phyloP scores from a whole-genome alignment of 306 rosid genomes.

The Herpetospermum pedunculosum region DNA sequence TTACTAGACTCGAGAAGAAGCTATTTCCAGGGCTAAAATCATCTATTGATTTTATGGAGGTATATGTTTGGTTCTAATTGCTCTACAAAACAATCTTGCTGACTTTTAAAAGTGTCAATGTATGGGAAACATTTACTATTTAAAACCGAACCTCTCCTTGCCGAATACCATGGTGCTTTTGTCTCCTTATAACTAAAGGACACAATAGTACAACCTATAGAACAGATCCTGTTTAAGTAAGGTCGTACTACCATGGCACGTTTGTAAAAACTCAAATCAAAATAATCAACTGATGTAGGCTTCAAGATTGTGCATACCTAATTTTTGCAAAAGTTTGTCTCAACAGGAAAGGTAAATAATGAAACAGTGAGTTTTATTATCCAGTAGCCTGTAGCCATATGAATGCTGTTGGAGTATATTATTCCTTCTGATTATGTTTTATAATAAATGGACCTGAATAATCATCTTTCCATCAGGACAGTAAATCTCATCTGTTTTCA shows the following conservation, averaged over 20 bases:
- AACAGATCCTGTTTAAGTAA: no score
- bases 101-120: background rate
- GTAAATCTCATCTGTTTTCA: background rate
- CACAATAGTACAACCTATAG: no score
- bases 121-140: background rate
- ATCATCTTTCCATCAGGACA: background rate
- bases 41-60: slow-evolving; percentile 75
- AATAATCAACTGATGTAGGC: background rate
- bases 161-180: background rate
- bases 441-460: background rate
- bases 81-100: background rate
- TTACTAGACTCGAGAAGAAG: slow-evolving; percentile 60
- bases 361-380: background rate
- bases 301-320: background rate
- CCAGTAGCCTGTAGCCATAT: background rate
- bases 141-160: background rate
- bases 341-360: background rate
- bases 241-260: background rate
- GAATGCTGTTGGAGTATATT: background rate
- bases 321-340: background rate
- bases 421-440: background rate
- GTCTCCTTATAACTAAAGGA: no score
- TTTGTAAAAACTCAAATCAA: background rate
- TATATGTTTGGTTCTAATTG: slow-evolving; percentile 18
- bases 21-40: slow-evolving; percentile 78